phyloP scores from a whole-genome alignment of 768 basidiomycete species.

The Coprinellus micaceus region DNA sequence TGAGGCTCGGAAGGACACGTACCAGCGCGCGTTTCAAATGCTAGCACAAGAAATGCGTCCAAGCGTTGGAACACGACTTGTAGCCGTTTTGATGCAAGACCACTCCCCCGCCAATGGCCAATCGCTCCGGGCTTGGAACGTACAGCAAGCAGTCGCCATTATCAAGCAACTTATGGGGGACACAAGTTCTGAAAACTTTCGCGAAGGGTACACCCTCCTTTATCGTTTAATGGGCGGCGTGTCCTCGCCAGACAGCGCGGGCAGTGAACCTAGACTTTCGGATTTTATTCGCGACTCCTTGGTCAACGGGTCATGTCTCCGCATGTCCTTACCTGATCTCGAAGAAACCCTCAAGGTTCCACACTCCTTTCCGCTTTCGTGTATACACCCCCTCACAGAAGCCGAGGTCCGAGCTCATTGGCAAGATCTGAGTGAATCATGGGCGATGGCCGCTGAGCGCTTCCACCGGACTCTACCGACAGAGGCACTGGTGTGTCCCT shows the following conservation, averaged over 20 bases:
- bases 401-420: neutral
- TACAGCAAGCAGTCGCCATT: neutral
- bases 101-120: neutral
- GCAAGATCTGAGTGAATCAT: neutral
- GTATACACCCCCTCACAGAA: neutral
- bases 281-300: neutral
- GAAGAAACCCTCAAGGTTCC: neutral
- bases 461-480: neutral
- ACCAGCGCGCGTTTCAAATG: neutral
- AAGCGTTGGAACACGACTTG: neutral
- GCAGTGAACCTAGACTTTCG: neutral
- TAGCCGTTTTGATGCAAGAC: neutral
- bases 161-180: neutral
- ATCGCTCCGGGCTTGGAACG: neutral
- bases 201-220: neutral
- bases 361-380: neutral
- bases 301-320: neutral
- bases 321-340: neutral
- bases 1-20: neutral
- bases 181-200: neutral
- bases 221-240: neutral
- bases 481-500: neutral
- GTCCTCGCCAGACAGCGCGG: neutral
- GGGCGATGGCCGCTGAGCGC: neutral
- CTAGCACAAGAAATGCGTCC: neutral